Conservation (phyloP, 2,329 filamentous ascomycete species). For the Didymella sp. region DNA sequence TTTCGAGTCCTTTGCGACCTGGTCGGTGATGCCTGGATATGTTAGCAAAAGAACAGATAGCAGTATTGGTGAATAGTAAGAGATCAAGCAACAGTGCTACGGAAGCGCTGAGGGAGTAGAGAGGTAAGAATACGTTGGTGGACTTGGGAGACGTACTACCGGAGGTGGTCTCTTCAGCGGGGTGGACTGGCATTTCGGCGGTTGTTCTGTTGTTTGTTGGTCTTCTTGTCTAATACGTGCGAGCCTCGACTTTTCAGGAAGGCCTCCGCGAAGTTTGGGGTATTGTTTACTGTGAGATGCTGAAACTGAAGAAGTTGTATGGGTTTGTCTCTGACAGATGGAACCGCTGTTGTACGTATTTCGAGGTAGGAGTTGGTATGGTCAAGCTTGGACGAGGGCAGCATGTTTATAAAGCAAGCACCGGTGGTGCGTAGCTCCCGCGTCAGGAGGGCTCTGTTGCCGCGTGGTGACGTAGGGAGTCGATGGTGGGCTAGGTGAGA, state of each 20-base stretch:
- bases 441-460: conserved; percentile 17
- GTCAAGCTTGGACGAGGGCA: conserved; percentile 14
- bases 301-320: conserved; percentile 1
- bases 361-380: conserved; percentile 17
- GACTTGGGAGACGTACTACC: conserved; percentile 46
- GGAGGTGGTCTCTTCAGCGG: conserved; percentile 50
- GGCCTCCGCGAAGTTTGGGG: conserved; percentile 1
- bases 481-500: conserved; percentile 19
- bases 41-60: background rate
- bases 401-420: conserved; percentile 30
- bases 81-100: background rate
- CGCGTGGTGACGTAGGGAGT: conserved; percentile 36
- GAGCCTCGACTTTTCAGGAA: conserved; percentile 22
- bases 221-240: conserved; percentile 14
- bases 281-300: conserved; percentile 11
- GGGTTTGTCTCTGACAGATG: background rate
- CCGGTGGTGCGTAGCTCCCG: conserved; percentile 9
- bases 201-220: conserved; percentile 14
- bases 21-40: conserved; percentile 52
- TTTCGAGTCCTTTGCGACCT: conserved; percentile 54
- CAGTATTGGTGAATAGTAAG: background rate
- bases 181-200: conserved; percentile 52
- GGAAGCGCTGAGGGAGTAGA: background rate
- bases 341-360: background rate
- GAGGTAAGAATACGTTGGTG: no score